Evolutionary conservation across 495 filamentous ascomycete genomes (phyloP), one percentile per base, ranked within the genome.

Genomic region (Astrocystis sublimbata): DNA sequence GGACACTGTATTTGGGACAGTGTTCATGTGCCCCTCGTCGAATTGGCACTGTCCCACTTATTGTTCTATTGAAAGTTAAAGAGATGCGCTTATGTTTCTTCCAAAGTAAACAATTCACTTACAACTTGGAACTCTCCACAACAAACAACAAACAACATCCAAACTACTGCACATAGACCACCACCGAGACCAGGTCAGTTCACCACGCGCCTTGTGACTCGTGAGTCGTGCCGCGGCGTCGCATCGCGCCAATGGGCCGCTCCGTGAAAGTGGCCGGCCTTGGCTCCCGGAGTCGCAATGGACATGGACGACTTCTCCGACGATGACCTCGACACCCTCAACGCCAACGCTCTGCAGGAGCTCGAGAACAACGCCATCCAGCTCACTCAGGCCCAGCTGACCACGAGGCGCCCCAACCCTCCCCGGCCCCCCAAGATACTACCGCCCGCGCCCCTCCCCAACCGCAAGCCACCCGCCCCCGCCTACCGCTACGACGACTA

Each of bases 221-320:
- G 59, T 55, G 50, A 60, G 36, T 26, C 45, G 19, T 24, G 42
- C 31, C 4, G 19, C 23, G 31, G 60, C 47, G 40, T 42, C 24
- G 53, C 6, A 63, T 61, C 36, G 64, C 51, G 64, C 68, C 64
- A 66, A 72, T 72, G 70, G 65, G 70, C 65, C 67, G 63, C 43
- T 64, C 65, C 51, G 60, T 64, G 55, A 55, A 65, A 47, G 24
- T n/a, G 33, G 51, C 61, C 10, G 42, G 24, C 46, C 46, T 49
- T 54, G 70, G 45, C 65, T 72, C 65, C 52, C 10, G 49, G 70
- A 68, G 70, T 70, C 65, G 61, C 63, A 61, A 79, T 82, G 75
- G 79, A 82, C 71, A 79, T 82, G 75, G 79, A 82, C 71, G 74
- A 78, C 9, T 82, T 75, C 42, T 78, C 75, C 24, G 79, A 82